phyloP scores from a whole-genome alignment of 495 filamentous ascomycete species.

The Massariosphaeria phaeospora region DNA sequence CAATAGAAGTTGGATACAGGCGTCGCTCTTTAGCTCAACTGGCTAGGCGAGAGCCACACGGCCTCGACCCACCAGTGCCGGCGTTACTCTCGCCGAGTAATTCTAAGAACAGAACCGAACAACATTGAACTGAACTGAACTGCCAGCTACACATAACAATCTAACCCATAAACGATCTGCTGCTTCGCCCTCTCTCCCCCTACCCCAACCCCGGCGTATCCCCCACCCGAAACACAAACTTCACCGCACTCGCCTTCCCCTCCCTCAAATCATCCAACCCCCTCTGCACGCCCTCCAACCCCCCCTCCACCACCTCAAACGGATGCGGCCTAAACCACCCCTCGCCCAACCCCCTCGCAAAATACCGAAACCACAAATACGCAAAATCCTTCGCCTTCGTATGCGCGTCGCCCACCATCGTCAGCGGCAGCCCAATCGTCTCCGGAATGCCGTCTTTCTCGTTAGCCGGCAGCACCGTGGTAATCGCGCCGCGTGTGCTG shows the following conservation, averaged over 20 bases:
- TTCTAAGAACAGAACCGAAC: too few species aligned
- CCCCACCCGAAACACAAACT: slow-evolving; percentile 64
- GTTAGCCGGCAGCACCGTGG: slow-evolving; percentile 49
- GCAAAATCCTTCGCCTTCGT: slow-evolving; percentile 52
- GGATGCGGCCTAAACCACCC: slow-evolving; percentile 62
- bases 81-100: too few species aligned
- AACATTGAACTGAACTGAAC: too few species aligned
- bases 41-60: too few species aligned
- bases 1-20: too few species aligned
- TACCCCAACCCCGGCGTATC: slow-evolving; percentile 52
- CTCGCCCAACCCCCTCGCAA: slow-evolving; percentile 50
- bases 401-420: slow-evolving; percentile 51
- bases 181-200: not conserved
- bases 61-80: too few species aligned
- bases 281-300: slow-evolving; percentile 50
- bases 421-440: slow-evolving; percentile 28
- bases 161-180: too few species aligned
- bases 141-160: too few species aligned
- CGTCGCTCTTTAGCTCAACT: too few species aligned
- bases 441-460: slow-evolving; percentile 35
- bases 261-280: slow-evolving; percentile 54
- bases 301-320: slow-evolving; percentile 55
- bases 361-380: slow-evolving; percentile 50
- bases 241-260: slow-evolving; percentile 61
- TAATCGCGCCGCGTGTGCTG: slow-evolving; percentile 48